phyloP scores from a whole-genome alignment of 73 alveolate species.

The Tetrahymena thermophila region DNA sequence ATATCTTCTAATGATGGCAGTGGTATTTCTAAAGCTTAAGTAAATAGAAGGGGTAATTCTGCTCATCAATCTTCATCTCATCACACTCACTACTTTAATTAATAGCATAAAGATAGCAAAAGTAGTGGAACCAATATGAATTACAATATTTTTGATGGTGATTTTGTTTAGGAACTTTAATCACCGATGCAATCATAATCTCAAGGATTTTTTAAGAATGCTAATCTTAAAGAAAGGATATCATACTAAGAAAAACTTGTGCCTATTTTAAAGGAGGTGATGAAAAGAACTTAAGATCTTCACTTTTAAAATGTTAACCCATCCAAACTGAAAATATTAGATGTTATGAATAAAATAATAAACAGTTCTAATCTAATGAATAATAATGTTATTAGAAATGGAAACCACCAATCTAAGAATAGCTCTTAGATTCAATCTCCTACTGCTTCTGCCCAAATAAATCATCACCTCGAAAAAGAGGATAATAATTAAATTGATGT shows the following conservation, averaged over 20 bases:
- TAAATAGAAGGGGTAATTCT: background rate
- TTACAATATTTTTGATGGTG: background rate
- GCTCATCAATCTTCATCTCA: background rate
- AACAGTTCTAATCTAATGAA: background rate
- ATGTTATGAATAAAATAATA: background rate
- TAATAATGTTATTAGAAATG: background rate
- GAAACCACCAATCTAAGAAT: background rate
- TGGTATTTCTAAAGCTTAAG: background rate
- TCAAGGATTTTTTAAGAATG: background rate
- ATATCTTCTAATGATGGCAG: background rate
- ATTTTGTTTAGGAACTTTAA: background rate
- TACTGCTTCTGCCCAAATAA: background rate
- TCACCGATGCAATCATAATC: background rate
- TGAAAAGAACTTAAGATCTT: background rate
- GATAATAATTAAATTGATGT: background rate
- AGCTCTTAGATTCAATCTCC: background rate
- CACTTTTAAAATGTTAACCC: background rate
- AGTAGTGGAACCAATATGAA: background rate
- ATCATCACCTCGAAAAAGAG: background rate
- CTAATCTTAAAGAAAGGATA: background rate
- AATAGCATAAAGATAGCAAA: background rate
- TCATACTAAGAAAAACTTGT: background rate
- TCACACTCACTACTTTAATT: background rate
- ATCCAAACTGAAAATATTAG: background rate
- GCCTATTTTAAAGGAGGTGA: background rate